Evolutionary conservation across 495 filamentous ascomycete species (phyloP), one percentile per base, ranked within the genome.

Genomic region (Neurospora terricola): DNA sequence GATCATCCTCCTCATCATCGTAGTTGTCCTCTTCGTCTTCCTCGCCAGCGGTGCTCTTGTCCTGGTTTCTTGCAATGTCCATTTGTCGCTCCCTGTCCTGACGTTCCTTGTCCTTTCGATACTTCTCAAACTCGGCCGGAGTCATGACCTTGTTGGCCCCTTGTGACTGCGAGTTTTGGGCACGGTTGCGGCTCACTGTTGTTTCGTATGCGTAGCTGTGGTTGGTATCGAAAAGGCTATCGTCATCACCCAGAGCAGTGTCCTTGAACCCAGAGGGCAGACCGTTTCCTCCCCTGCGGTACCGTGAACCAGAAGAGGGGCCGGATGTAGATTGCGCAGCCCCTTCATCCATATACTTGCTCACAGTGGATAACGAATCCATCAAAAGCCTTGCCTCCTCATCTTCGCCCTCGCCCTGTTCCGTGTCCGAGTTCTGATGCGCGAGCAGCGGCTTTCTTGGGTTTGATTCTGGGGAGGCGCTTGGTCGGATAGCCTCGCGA

Each of bases 1-100:
- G 78, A 70, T 97, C 94, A 75, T 97, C 93, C 70, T 96, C 93
- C 71, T 96, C 94, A 69, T 97, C 93, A 71, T 91, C 86, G 70
- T 87, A 87, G 81, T 88, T 90, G 70, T 88, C 87, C 36, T 88
- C 82, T 10, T 88, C 86, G 39, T 85, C 85, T 7, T 90, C 89
- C 0, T 89, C 88, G 16, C 88, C 86, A 7, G 54, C 54, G 5
- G 54, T 27, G n/a, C 80, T 82, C 43, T 80, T 78, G 3, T 80
- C 73, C 40, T 43, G 75, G 72, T 45, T 69, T 40, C 37, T 77
- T 71, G 69, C 68, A 70, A 71, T 81, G 73, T 69, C 83, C 78
- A 74, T 70, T 78, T 82, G 74, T 70, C 90, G 85, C 77, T 94
- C 92, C 78, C 92, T 91, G 73, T 96, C 91, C 77, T 91, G 77